Evolutionary conservation across 169 alveolate genomes (phyloP).

Genomic region (Plasmodium cynomolgi): DNA sequence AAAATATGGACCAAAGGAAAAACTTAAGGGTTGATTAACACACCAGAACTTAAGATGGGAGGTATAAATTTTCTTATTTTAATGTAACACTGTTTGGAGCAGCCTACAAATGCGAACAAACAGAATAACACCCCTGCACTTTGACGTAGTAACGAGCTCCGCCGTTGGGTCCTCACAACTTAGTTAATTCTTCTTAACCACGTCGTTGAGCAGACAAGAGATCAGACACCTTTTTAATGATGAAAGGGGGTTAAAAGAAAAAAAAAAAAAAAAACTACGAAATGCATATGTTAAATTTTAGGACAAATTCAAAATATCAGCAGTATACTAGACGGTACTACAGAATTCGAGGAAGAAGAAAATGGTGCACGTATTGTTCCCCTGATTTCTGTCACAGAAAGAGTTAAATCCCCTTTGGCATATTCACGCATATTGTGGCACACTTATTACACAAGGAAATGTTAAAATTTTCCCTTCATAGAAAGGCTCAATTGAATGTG

Average conservation of each 20-base stretch:
- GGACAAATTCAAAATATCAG: not conserved
- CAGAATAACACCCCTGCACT: not conserved
- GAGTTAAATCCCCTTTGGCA: not conserved
- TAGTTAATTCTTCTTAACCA: not conserved
- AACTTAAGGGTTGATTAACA: not conserved
- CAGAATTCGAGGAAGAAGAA: not conserved
- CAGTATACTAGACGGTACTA: not conserved
- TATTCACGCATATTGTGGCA: not conserved
- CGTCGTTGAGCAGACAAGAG: not conserved
- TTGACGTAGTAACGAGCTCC: not conserved
- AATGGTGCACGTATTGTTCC: not conserved
- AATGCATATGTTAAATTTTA: not conserved
- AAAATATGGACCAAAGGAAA: not conserved
- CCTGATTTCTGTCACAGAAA: not conserved
- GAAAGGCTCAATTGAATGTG: not conserved
- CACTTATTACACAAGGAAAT: not conserved
- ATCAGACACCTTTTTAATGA: not conserved
- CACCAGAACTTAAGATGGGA: not conserved
- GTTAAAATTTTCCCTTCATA: not conserved
- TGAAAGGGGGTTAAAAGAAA: not conserved
- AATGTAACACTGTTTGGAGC: not conserved
- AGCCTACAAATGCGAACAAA: not conserved
- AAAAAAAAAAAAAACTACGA: not conserved
- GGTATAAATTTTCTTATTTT: not conserved
- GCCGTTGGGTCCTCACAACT: not conserved